phyloP scores from a whole-genome alignment of 257 asterid species.

The Henckelia pumila region DNA sequence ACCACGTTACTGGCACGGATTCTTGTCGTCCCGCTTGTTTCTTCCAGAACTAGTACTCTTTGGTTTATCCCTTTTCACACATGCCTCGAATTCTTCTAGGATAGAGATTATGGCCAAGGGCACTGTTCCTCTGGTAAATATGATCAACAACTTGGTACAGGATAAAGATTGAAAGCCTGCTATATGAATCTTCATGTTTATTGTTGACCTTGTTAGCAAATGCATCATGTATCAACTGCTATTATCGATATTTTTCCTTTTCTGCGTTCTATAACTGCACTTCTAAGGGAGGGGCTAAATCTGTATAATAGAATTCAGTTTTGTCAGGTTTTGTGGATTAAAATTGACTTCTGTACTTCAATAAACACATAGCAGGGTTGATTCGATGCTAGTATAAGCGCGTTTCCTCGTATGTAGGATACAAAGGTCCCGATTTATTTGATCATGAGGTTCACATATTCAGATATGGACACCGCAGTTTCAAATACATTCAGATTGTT shows the following conservation, averaged over 20 bases:
- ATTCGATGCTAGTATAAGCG: too few relatives aligned
- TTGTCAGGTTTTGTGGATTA: neutral
- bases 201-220: neutral
- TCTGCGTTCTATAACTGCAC: neutral
- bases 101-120: neutral
- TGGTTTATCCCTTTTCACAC: constrained; percentile 73
- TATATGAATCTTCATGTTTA: neutral
- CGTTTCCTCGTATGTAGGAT: too few relatives aligned
- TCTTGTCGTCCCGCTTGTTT: constrained; percentile 85
- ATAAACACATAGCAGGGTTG: neutral
- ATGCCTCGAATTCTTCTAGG: constrained; percentile 34
- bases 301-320: neutral
- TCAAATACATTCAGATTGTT: too few relatives aligned
- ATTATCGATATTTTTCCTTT: neutral
- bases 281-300: too few relatives aligned
- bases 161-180: neutral
- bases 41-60: constrained; percentile 77
- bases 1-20: constrained; percentile 97
- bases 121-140: neutral
- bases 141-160: neutral
- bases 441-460: too few relatives aligned
- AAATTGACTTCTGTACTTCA: neutral
- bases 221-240: neutral
- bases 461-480: too few relatives aligned
- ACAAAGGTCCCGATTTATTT: too few relatives aligned